Percentiles rank a stretch among this genome's conserved stretches.
phyloP scores from a whole-genome alignment of 495 filamentous ascomycete species.

The Daldinia caldariorum region DNA sequence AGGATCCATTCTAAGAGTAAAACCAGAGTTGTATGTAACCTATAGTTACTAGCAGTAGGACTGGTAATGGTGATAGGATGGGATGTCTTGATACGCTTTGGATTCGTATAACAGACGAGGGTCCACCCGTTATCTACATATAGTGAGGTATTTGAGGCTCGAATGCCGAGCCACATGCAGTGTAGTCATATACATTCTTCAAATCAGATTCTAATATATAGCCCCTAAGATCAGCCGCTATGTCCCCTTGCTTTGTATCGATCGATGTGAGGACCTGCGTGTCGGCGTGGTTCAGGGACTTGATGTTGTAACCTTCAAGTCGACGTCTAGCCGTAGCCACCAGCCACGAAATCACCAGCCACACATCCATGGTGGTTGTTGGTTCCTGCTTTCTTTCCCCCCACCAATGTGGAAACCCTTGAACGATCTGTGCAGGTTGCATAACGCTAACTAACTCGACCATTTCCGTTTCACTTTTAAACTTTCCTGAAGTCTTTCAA shows the following conservation, averaged over 20 bases:
- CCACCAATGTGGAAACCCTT: slow-evolving; percentile 24
- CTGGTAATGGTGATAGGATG: slow-evolving; percentile 10
- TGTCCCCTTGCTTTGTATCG: not conserved
- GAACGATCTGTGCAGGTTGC: not conserved
- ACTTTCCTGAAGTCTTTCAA: slow-evolving; percentile 17
- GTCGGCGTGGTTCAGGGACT: not conserved
- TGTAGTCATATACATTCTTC: not conserved
- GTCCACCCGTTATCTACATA: slow-evolving; percentile 2
- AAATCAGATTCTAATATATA: not conserved
- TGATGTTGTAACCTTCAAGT: not conserved
- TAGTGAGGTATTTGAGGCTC: not conserved
- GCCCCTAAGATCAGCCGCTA: not conserved
- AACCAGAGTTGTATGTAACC: not conserved
- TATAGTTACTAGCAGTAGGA: not conserved
- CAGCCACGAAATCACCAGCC: not conserved
- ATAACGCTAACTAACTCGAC: not conserved
- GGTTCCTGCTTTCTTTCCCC: slow-evolving; percentile 9
- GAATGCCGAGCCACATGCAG: not conserved
- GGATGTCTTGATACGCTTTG: not conserved
- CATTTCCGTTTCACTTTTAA: slow-evolving; percentile 7
- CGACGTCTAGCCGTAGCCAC: not conserved
- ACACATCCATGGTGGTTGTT: not conserved
- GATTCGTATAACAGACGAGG: slow-evolving; percentile 18
- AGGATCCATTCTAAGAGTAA: slow-evolving; percentile 12
- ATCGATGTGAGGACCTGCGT: not conserved